phyloP scores from a whole-genome alignment of 2,329 filamentous ascomycete species.

The Aureobasidium pullulans region DNA sequence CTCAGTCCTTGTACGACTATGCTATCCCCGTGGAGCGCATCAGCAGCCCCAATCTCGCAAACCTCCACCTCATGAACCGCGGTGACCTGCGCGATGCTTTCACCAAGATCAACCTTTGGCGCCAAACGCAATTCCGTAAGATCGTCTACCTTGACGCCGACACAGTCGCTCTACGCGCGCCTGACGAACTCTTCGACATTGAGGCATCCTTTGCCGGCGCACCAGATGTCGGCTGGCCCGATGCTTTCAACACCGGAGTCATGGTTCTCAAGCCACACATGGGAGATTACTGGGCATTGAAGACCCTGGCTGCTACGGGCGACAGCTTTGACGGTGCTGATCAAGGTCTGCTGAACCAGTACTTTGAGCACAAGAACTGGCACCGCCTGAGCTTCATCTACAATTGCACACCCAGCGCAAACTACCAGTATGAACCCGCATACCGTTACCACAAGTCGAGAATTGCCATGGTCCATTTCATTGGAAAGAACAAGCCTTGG shows the following conservation, averaged over 20 bases:
- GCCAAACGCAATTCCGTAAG: constrained; percentile 78
- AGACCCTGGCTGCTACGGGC: constrained; percentile 74
- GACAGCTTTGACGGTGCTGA: constrained; percentile 97
- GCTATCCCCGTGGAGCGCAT: constrained; percentile 78
- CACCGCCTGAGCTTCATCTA: constrained; percentile 90
- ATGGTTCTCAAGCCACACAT: constrained; percentile 85
- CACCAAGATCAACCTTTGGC: constrained; percentile 95
- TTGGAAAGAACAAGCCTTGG: constrained; percentile 89
- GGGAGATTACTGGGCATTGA: constrained; percentile 79
- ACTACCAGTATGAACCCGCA: constrained; percentile 95
- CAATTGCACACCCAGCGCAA: constrained; percentile 92
- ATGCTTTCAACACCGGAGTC: constrained; percentile 95
- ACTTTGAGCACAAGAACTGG: constrained; percentile 70
- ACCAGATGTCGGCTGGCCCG: constrained; percentile 95
- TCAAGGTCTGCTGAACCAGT: constrained; percentile 90
- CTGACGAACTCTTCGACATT: constrained; percentile 81
- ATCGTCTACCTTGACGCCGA: constrained; percentile 95
- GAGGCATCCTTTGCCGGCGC: constrained; percentile 60
- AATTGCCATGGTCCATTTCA: constrained; percentile 91
- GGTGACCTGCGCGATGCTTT: constrained; percentile 86
- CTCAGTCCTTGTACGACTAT: constrained; percentile 75
- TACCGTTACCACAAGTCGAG: constrained; percentile 87
- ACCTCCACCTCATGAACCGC: constrained; percentile 86
- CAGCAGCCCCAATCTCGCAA: constrained; percentile 67
- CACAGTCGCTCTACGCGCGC: constrained; percentile 79